Evolutionary conservation across 441 rosid genomes (phyloP).

Genomic region (Syzygium malaccense): DNA sequence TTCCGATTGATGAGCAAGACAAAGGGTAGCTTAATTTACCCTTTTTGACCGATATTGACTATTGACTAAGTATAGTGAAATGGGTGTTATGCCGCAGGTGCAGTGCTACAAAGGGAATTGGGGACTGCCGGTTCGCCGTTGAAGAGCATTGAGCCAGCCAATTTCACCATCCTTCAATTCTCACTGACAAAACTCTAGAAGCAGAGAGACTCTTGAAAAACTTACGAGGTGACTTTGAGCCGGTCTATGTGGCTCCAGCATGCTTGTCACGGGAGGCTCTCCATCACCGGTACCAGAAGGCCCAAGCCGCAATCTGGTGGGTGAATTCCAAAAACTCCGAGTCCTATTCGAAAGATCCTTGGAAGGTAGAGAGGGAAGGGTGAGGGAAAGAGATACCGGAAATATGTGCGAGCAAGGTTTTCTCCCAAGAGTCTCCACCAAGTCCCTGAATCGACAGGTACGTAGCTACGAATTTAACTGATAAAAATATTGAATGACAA

Average conservation of each 20-base stretch:
- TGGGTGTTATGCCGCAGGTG: constrained; percentile 4
- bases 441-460: constrained; percentile 57
- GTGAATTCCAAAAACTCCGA: constrained; percentile 57
- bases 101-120: constrained; percentile 15
- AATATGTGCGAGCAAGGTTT: constrained; percentile 43
- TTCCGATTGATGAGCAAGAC: background rate
- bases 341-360: constrained; percentile 49
- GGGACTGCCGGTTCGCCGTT: constrained; percentile 14
- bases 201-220: constrained; percentile 41
- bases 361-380: constrained; percentile 46
- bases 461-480: background rate
- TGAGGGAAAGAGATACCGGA: constrained; percentile 32
- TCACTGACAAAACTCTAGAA: constrained; percentile 19
- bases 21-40: background rate
- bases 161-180: constrained; percentile 7
- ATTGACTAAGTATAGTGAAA: background rate
- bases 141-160: constrained; percentile 5
- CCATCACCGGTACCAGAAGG: constrained; percentile 35
- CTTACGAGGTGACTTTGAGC: constrained; percentile 58
- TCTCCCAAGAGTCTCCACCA: constrained; percentile 47
- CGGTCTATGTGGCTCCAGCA: constrained; percentile 65
- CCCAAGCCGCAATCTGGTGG: constrained; percentile 23
- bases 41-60: background rate
- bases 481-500: background rate
- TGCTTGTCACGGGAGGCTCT: constrained; percentile 82